phyloP scores from a whole-genome alignment of 345 rosid genomes.

The Syzygium grande region DNA sequence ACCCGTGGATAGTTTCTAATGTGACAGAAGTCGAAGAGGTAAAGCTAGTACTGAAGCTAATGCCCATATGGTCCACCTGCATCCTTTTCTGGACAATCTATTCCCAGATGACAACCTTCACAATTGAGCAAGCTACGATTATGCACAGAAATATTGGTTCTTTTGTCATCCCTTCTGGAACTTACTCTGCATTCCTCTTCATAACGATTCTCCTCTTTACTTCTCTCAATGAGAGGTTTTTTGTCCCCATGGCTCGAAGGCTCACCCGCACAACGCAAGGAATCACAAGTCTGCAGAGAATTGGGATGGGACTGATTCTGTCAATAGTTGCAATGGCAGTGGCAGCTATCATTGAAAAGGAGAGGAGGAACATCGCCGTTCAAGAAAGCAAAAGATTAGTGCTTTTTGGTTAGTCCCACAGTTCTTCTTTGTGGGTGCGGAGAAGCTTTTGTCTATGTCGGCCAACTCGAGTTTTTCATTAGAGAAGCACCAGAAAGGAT shows the following conservation, averaged over 20 bases:
- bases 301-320: slow-evolving; percentile 64
- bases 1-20: slow-evolving; percentile 58
- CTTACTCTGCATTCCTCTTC: slow-evolving; percentile 58
- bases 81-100: slow-evolving; percentile 91
- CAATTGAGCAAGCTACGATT: slow-evolving; percentile 69
- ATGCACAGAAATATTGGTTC: slow-evolving; percentile 61
- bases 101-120: slow-evolving; percentile 93
- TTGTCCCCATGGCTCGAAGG: slow-evolving; percentile 55
- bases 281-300: slow-evolving; percentile 83
- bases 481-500: slow-evolving; percentile 84
- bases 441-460: slow-evolving; percentile 89
- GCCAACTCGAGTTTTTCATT: slow-evolving; percentile 91
- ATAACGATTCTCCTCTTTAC: slow-evolving; percentile 73
- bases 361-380: slow-evolving; percentile 34
- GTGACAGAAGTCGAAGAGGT: slow-evolving; percentile 85
- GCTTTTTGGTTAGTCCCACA: slow-evolving; percentile 85
- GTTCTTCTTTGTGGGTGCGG: slow-evolving; percentile 77
- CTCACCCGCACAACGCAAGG: slow-evolving; percentile 54
- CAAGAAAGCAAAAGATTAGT: slow-evolving; percentile 21
- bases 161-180: slow-evolving; percentile 53
- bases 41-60: slow-evolving; percentile 60
- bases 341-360: slow-evolving; percentile 54
- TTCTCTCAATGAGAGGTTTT: slow-evolving; percentile 64
- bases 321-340: slow-evolving; percentile 62
- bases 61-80: slow-evolving; percentile 89